Evolutionary conservation across 768 basidiomycete genomes (phyloP).

Genomic region (Harrya chromipes): DNA sequence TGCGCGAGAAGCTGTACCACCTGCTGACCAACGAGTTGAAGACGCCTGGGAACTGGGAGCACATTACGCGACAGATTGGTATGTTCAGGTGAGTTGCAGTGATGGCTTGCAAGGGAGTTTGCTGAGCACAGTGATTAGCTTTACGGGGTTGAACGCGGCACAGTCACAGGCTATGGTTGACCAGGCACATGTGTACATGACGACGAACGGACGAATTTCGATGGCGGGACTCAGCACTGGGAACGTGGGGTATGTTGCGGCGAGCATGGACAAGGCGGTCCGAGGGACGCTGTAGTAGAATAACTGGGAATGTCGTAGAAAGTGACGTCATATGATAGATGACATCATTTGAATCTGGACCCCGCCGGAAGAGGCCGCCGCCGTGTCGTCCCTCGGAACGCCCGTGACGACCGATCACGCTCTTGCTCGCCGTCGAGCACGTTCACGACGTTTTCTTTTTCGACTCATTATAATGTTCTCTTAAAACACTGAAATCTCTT

Average conservation of each 20-base stretch:
- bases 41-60: conserved; percentile 94
- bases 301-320: neutral
- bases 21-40: conserved; percentile 68
- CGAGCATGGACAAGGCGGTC: conserved; percentile 64
- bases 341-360: conserved; percentile 33
- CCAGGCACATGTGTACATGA: conserved; percentile 81
- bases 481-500: too few species aligned
- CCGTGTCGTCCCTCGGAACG: conserved; percentile 10
- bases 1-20: conserved; percentile 78
- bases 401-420: conserved; percentile 20
- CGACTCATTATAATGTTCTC: too few species aligned
- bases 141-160: conserved; percentile 70
- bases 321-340: conserved; percentile 29
- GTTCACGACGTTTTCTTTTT: conserved; percentile 10
- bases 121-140: conserved; percentile 45
- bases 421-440: conserved; percentile 20
- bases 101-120: neutral
- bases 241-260: conserved; percentile 78
- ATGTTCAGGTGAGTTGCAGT: conserved; percentile 78
- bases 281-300: conserved; percentile 39
- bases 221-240: conserved; percentile 88
- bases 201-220: conserved; percentile 84
- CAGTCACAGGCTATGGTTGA: conserved; percentile 70
- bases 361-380: conserved; percentile 26
- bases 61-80: conserved; percentile 93